These are phyloP conservation scores for Sonneratia alba DNA, from an alignment of 345 rosid species.

Conservation along the genomic window DNA sequence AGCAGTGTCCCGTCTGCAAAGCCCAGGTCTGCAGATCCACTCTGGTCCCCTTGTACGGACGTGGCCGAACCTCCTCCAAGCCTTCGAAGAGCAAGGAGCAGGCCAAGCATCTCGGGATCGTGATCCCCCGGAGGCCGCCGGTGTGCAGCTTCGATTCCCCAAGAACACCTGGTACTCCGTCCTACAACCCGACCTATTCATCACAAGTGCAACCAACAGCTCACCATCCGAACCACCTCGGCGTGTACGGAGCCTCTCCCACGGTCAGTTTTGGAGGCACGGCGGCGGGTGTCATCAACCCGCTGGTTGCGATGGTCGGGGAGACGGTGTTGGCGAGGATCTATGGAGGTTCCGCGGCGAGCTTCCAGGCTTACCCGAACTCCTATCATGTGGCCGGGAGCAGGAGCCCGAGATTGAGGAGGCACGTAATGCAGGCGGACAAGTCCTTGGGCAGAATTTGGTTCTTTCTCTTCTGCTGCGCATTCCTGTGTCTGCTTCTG, in stretches of 20 bases:
- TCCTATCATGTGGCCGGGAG: constrained; percentile 22
- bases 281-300: constrained; percentile 13
- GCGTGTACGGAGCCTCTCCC: background rate
- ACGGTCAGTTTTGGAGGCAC: constrained; percentile 4
- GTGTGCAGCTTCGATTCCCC: constrained; percentile 14
- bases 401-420: constrained; percentile 27
- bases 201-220: constrained; percentile 1
- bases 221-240: background rate
- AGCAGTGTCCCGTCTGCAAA: constrained; percentile 41
- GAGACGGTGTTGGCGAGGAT: constrained; percentile 26
- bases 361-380: constrained; percentile 13
- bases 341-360: constrained; percentile 2
- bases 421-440: constrained; percentile 36
- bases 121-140: constrained; percentile 21
- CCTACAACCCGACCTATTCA: background rate
- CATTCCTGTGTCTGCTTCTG: constrained; percentile 27
- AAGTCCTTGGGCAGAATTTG: constrained; percentile 36
- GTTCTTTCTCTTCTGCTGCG: constrained; percentile 39
- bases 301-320: constrained; percentile 22
- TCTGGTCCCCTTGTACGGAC: constrained; percentile 37
- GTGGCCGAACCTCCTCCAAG: constrained; percentile 19
- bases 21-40: constrained; percentile 25
- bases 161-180: constrained; percentile 10
- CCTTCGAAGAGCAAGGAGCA: constrained; percentile 13
- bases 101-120: constrained; percentile 14